Percentiles rank a stretch among this genome's conserved stretches.
Conservation (phyloP, 805 yeast genomes). For the Candida michaelii region DNA sequence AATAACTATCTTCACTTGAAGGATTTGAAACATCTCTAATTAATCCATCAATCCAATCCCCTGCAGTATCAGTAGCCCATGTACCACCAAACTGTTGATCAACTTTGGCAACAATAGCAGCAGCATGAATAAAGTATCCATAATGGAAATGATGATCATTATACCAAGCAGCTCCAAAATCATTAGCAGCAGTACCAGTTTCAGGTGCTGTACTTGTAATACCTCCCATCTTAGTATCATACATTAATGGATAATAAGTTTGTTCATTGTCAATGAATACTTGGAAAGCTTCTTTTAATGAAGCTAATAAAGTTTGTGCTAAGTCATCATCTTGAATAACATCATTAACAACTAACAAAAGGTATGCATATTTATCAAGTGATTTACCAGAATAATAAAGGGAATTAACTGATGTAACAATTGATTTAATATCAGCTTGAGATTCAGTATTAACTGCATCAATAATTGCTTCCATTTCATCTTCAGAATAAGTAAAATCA, state of each 20-base stretch:
- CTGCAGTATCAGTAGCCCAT: constrained; percentile 47
- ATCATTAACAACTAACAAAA: constrained; percentile 48
- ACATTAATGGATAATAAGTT: constrained; percentile 44
- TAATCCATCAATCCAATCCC: constrained; percentile 57
- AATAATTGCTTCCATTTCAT: constrained; percentile 42
- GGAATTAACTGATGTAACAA: constrained; percentile 35
- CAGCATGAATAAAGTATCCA: constrained; percentile 79
- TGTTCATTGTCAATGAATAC: constrained; percentile 40
- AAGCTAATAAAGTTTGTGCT: constrained; percentile 30
- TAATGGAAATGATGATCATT: constrained; percentile 87
- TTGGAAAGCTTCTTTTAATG: constrained; percentile 44
- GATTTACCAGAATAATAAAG: constrained; percentile 54
- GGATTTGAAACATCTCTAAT: constrained; percentile 71
- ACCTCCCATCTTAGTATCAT: constrained; percentile 56
- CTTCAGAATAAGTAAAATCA: constrained; percentile 38
- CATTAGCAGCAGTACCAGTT: constrained; percentile 37
- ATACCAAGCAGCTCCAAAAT: constrained; percentile 72
- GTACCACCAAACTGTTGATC: constrained; percentile 53
- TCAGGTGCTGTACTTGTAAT: constrained; percentile 50
- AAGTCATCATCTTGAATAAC: constrained; percentile 41
- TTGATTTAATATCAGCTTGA: constrained; percentile 41
- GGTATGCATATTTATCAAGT: constrained; percentile 55
- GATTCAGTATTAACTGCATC: constrained; percentile 46
- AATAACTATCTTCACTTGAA: constrained; percentile 48
- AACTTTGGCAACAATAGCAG: constrained; percentile 67